phyloP scores from a whole-genome alignment of 192 early-diverging fungal species.

The Haplosporangium gracile region DNA sequence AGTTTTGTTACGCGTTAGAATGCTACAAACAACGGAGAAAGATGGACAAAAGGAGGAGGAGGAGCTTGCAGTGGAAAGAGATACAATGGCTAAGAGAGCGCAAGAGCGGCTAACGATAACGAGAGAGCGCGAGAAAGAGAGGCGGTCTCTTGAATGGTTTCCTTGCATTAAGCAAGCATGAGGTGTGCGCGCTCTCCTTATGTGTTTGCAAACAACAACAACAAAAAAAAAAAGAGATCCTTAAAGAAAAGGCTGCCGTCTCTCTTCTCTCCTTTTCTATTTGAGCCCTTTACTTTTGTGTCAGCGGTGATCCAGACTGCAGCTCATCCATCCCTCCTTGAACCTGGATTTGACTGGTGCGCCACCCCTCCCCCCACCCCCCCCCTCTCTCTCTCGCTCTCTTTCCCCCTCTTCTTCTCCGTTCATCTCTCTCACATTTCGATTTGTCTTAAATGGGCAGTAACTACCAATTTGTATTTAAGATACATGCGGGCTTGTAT shows the following conservation, averaged over 20 bases:
- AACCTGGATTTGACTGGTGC: not conserved
- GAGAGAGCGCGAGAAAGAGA: not conserved
- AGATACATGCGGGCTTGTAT: not conserved
- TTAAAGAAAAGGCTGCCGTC: not conserved
- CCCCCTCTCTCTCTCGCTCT: too few relatives aligned
- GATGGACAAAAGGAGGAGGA: not conserved
- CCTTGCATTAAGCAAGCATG: not conserved
- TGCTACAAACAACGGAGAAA: not conserved
- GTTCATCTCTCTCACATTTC: not conserved
- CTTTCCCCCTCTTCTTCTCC: not conserved
- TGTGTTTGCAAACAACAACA: not conserved
- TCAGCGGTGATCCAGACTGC: slow-evolving; percentile 1
- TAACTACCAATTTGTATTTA: not conserved
- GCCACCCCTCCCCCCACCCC: not conserved
- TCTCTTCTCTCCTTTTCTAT: not conserved
- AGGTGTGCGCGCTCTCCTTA: not conserved
- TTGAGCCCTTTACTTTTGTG: not conserved
- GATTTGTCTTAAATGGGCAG: not conserved
- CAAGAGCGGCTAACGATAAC: not conserved
- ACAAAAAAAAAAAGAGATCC: slow-evolving; percentile 1
- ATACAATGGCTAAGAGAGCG: not conserved
- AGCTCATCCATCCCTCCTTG: not conserved
- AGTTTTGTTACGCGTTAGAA: not conserved
- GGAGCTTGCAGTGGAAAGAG: not conserved
- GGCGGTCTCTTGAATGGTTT: not conserved